A percentile compares a stretch with the other conserved stretches of the same genome.
phyloP scores from a whole-genome alignment of 2,329 filamentous ascomycete species.

The Colletotrichum sp. region DNA sequence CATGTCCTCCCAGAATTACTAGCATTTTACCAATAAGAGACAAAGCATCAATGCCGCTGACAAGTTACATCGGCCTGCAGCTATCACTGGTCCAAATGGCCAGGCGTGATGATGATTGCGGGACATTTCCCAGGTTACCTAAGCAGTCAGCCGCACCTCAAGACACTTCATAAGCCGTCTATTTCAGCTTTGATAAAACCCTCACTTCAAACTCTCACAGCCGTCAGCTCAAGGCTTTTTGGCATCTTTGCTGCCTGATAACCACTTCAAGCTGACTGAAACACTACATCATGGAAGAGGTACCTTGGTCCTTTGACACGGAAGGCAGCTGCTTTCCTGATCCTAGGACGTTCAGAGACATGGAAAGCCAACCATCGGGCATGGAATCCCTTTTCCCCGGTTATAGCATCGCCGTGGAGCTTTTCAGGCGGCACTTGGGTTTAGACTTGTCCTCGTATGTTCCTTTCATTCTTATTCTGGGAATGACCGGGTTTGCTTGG shows the following conservation, averaged over 20 bases:
- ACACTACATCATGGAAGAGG: too few species aligned
- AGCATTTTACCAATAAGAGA: not conserved
- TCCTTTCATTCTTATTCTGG: not conserved
- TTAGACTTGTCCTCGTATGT: not conserved
- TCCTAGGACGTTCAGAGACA: fast-evolving
- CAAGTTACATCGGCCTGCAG: not conserved
- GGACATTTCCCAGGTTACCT: fast-evolving
- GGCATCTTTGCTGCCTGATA: not conserved
- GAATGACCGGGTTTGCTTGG: not conserved
- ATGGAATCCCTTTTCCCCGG: not conserved
- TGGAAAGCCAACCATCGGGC: not conserved
- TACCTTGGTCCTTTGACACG: not conserved
- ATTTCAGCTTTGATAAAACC: not conserved
- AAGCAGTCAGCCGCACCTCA: not conserved
- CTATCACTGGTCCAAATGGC: not conserved
- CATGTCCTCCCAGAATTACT: fast-evolving
- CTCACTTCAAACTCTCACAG: fast-evolving
- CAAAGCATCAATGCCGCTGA: not conserved
- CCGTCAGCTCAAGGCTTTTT: fast-evolving
- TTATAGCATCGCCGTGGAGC: not conserved
- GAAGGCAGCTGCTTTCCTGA: not conserved
- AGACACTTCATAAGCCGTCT: not conserved
- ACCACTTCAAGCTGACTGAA: not conserved
- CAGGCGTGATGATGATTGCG: too few species aligned
- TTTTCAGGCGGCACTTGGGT: fast-evolving